A percentile compares a stretch with the other conserved stretches of the same genome.
Evolutionary conservation across 805 yeast genomes (phyloP).

Genomic region (Lachancea quebecensis): DNA sequence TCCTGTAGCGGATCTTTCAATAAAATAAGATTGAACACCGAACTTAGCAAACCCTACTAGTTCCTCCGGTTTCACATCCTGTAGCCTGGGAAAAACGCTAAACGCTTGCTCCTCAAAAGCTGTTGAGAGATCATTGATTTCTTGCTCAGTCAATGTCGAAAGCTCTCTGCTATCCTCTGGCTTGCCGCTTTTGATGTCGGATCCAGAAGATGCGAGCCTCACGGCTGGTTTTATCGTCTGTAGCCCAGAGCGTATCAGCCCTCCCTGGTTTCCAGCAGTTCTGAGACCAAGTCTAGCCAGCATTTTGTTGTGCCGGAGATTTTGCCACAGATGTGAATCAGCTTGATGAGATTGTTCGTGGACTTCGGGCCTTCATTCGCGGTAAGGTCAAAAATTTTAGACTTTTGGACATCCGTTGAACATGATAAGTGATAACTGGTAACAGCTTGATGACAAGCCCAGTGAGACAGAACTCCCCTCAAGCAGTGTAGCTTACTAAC

Average conservation of each 20-base stretch:
- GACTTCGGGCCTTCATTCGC: no score
- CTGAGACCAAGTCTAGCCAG: not conserved
- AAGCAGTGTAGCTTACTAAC: no score
- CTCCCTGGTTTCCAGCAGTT: not conserved
- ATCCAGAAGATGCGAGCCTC: no score
- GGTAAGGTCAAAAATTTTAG: conserved; percentile 2
- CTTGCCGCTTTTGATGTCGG: not conserved
- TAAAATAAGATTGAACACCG: conserved; percentile 29
- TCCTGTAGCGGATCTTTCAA: conserved; percentile 49
- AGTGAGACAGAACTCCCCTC: not conserved
- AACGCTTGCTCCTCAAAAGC: conserved; percentile 3
- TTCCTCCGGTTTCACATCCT: conserved; percentile 28
- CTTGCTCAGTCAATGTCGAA: conserved; percentile 3
- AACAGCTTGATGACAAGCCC: not conserved
- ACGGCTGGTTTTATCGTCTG: no score
- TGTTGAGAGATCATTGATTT: conserved; percentile 5
- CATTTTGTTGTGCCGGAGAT: not conserved
- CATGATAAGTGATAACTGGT: not conserved
- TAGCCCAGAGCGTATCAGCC: not conserved
- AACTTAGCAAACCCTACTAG: conserved; percentile 20
- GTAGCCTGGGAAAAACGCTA: conserved; percentile 23
- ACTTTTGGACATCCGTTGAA: not conserved
- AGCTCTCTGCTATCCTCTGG: not conserved
- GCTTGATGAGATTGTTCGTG: no score
- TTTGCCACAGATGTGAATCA: no score